Conservation (phyloP, 768 basidiomycete genomes). For the Gymnopilus dilepis region DNA sequence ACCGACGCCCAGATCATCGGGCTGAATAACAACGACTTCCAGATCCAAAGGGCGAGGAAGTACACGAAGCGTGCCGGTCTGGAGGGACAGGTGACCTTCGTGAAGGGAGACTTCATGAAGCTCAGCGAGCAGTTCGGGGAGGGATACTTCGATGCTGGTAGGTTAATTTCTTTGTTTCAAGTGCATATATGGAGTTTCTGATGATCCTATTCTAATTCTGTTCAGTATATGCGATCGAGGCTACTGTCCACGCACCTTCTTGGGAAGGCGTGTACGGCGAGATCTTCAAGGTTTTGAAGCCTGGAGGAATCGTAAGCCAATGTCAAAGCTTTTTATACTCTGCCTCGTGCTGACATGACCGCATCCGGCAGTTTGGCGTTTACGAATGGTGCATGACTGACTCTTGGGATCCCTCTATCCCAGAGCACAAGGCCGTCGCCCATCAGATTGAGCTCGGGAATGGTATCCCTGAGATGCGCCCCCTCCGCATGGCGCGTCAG, state of each 20-base stretch:
- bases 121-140: slow-evolving; percentile 90
- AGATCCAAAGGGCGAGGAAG: slow-evolving; percentile 82
- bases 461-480: slow-evolving; percentile 98
- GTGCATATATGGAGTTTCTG: not conserved
- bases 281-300: slow-evolving; percentile 93
- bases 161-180: slow-evolving; percentile 28
- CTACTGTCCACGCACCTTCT: slow-evolving; percentile 93
- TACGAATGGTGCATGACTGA: slow-evolving; percentile 99
- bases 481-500: slow-evolving; percentile 66
- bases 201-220: slow-evolving; percentile 14
- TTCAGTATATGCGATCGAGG: slow-evolving; percentile 95
- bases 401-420: slow-evolving; percentile 83
- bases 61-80: slow-evolving; percentile 83
- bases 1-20: slow-evolving; percentile 85
- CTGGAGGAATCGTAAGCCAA: slow-evolving; percentile 83
- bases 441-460: slow-evolving; percentile 94
- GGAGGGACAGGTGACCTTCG: slow-evolving; percentile 77
- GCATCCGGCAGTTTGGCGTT: slow-evolving; percentile 79
- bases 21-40: slow-evolving; percentile 96
- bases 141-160: slow-evolving; percentile 93
- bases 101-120: slow-evolving; percentile 97
- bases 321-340: slow-evolving; percentile 21
- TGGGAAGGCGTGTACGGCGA: slow-evolving; percentile 96
- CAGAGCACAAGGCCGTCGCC: slow-evolving; percentile 87
- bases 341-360: not conserved